Evolutionary conservation across 495 filamentous ascomycete genomes (phyloP).

Genomic region (Chaetomium tenue): DNA sequence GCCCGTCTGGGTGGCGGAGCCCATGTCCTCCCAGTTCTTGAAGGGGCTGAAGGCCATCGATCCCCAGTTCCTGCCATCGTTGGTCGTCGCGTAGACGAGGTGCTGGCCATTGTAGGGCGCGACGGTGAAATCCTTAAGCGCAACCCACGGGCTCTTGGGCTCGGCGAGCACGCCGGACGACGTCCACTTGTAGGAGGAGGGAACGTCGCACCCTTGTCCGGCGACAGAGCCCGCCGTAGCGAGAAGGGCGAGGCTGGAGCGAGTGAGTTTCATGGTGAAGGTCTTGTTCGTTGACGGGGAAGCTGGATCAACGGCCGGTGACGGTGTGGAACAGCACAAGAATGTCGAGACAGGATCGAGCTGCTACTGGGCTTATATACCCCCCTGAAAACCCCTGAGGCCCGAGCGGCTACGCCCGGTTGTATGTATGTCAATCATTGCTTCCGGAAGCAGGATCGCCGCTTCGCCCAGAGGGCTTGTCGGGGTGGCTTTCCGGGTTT

Average conservation of each 20-base stretch:
- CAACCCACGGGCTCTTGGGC: constrained; percentile 51
- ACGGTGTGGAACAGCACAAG: background rate
- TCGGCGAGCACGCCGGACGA: constrained; percentile 47
- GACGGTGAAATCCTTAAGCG: constrained; percentile 59
- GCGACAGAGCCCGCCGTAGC: background rate
- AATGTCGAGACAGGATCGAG: background rate
- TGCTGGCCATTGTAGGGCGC: constrained; percentile 54
- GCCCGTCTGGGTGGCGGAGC: constrained; percentile 50
- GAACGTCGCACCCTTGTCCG: constrained; percentile 45
- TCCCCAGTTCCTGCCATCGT: constrained; percentile 47
- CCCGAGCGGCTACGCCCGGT: background rate
- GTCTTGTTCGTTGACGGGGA: background rate
- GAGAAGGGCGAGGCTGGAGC: background rate
- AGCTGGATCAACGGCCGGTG: background rate
- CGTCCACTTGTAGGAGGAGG: constrained; percentile 55
- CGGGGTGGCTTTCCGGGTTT: background rate
- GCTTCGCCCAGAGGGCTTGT: background rate
- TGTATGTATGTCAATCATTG: too few relatives aligned
- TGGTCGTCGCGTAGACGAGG: constrained; percentile 53
- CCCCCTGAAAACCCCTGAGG: background rate
- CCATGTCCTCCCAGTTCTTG: constrained; percentile 55
- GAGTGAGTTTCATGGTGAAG: background rate
- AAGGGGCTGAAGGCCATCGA: constrained; percentile 59
- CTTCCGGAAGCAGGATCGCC: background rate
- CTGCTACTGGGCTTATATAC: background rate